These are phyloP conservation scores for Epichloe baconii DNA, from an alignment of 2,329 filamentous ascomycete species.

Conservation along the genomic window DNA sequence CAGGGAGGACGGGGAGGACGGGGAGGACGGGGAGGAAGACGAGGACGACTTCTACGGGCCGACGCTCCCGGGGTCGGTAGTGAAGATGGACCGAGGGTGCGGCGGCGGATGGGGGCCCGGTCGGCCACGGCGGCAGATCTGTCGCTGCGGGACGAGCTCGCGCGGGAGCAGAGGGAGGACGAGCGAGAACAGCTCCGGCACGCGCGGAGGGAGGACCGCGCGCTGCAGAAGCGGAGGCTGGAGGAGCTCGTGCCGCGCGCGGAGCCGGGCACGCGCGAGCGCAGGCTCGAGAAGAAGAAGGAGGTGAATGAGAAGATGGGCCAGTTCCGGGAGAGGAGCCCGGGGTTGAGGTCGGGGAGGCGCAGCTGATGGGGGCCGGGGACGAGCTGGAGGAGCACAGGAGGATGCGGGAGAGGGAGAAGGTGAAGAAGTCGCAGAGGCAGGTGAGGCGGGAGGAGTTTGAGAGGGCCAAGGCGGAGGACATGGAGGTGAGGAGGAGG, in stretches of 20 bases:
- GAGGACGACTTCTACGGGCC: slow-evolving; percentile 42
- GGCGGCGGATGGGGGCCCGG: slow-evolving; percentile 33
- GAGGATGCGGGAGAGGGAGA: slow-evolving; percentile 47
- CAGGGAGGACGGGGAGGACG: slow-evolving; percentile 7
- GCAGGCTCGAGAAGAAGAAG: slow-evolving; percentile 73
- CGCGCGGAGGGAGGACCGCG: slow-evolving; percentile 51
- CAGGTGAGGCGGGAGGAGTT: slow-evolving; percentile 76
- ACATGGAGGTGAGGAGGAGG: slow-evolving; percentile 64
- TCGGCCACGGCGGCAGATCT: slow-evolving; percentile 68
- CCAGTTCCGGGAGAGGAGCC: slow-evolving; percentile 56
- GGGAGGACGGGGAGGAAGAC: too few species aligned
- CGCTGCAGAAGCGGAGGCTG: slow-evolving; percentile 54
- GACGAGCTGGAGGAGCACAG: slow-evolving; percentile 56
- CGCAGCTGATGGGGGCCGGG: slow-evolving; percentile 64
- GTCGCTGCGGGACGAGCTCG: slow-evolving; percentile 39
- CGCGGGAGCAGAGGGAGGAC: slow-evolving; percentile 34
- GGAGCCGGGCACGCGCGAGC: slow-evolving; percentile 69
- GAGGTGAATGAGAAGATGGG: slow-evolving; percentile 61
- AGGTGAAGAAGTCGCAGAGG: slow-evolving; percentile 69
- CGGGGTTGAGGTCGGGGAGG: slow-evolving; percentile 42
- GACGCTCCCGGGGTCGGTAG: slow-evolving; percentile 10
- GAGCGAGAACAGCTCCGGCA: slow-evolving; percentile 44
- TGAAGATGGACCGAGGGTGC: slow-evolving; percentile 7
- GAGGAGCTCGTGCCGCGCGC: slow-evolving; percentile 77
- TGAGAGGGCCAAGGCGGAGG: slow-evolving; percentile 57